Evolutionary conservation across 345 rosid species (phyloP), one percentile per base, ranked within the genome.

Genomic region (Citrus sp.): DNA sequence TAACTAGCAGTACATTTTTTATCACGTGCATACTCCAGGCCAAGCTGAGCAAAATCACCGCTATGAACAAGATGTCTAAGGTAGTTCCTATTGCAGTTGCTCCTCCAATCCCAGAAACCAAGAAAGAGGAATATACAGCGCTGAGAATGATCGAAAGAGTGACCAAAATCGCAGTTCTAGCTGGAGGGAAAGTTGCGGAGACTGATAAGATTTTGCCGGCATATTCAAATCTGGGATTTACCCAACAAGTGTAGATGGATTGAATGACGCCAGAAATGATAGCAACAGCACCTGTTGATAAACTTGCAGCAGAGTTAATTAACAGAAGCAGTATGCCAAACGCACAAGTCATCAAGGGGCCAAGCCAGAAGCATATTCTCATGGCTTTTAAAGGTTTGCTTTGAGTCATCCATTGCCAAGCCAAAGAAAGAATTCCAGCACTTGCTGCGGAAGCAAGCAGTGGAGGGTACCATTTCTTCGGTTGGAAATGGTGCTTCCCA

Each of bases 401-500:
- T 54, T 77, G 71, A 77, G 88, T 82, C 77, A 86, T 78, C 82
- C 89, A 82, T 70, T 91, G 92, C 90, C 90, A 92, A 6, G 69
- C 37, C 61, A 90, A 81, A 79, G 90, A 88, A 70, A 88, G 76
- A 49, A 87, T 25, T 62, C 90, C 97, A 1, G 88, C 87, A 32
- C 77, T 83, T 6, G 87, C 94, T 3, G 82, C 60, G 46, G 98
- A 92, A 30, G 90, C 49, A 69, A 92, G 87, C 71, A 93, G 80
- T 4, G 97, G 97, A 76, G 89, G 92, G 70, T 88, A 95, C 98
- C 97, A 93, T 75, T 93, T 80, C 87, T 64, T 86, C 24, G 91
- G 93, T 37, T 83, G 87, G 83, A 93, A 92, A 72, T 89, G 86
- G 85, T 85, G 89, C 69, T 83, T 82, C 30, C 42, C 46, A 49